These are phyloP conservation scores for Aquanectria penicillioides DNA, from an alignment of 2,329 filamentous ascomycete genomes.

Conservation along the genomic window DNA sequence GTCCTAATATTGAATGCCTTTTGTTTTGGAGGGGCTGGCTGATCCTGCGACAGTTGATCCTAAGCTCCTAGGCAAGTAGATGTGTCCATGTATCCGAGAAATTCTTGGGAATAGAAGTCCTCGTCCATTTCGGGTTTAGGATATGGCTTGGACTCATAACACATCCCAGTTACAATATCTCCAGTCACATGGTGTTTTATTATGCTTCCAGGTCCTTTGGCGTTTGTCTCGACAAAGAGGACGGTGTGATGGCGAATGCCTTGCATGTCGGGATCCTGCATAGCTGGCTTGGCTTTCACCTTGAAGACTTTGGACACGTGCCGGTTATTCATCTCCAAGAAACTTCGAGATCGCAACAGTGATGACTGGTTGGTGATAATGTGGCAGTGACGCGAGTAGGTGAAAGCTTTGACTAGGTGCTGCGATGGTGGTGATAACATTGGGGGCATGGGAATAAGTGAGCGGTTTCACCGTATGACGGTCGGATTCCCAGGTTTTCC, in stretches of 20 bases:
- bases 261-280: slow-evolving; percentile 19
- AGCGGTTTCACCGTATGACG: too few relatives aligned
- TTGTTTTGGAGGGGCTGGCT: slow-evolving; percentile 10
- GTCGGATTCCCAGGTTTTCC: too few relatives aligned
- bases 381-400: not conserved
- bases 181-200: slow-evolving; percentile 16
- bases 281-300: not conserved
- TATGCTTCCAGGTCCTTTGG: not conserved
- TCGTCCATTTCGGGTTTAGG: not conserved
- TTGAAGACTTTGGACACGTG: slow-evolving; percentile 5
- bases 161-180: slow-evolving; percentile 15
- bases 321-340: not conserved
- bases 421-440: not conserved
- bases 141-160: not conserved
- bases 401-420: not conserved
- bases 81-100: not conserved
- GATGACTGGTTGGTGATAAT: not conserved
- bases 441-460: too few relatives aligned
- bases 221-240: slow-evolving; percentile 19
- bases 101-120: not conserved
- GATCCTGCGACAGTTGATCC: not conserved
- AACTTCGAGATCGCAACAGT: too few relatives aligned
- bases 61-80: not conserved
- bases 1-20: slow-evolving; percentile 16
- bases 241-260: slow-evolving; percentile 3